Percentiles rank a stretch among this genome's conserved stretches.
Conservation (phyloP, 495 filamentous ascomycete species). For the Niebla homalea region DNA sequence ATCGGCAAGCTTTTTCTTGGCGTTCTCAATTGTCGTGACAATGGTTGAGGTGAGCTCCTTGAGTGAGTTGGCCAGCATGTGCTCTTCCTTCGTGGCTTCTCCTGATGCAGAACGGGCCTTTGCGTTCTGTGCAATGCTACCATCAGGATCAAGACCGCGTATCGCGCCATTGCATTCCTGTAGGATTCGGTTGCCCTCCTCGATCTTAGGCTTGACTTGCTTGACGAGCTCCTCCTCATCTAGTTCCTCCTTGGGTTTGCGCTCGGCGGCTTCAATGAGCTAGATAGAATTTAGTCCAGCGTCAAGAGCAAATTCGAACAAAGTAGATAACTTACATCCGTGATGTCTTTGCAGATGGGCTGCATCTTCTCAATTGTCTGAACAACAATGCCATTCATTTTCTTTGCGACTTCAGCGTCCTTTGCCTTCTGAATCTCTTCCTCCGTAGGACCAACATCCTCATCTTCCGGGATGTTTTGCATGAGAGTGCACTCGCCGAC, state of each 20-base stretch:
- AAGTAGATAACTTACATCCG: constrained; percentile 42
- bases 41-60: constrained; percentile 57
- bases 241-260: constrained; percentile 75
- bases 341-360: constrained; percentile 80
- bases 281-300: constrained; percentile 25
- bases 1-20: constrained; percentile 71
- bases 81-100: constrained; percentile 78
- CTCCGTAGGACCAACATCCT: constrained; percentile 24
- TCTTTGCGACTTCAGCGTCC: constrained; percentile 62
- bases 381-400: constrained; percentile 60
- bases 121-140: constrained; percentile 69
- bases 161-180: constrained; percentile 82
- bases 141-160: constrained; percentile 81
- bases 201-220: constrained; percentile 72
- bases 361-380: constrained; percentile 72
- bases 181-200: constrained; percentile 69
- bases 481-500: constrained; percentile 71
- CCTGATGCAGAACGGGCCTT: constrained; percentile 68
- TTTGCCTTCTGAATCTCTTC: constrained; percentile 45
- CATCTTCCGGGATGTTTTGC: constrained; percentile 50
- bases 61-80: constrained; percentile 67
- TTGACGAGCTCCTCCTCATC: constrained; percentile 84
- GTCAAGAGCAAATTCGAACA: background rate
- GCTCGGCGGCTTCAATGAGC: constrained; percentile 68
- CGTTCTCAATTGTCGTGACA: constrained; percentile 69